These are phyloP conservation scores for Tetrahymena thermophila DNA, from an alignment of 73 alveolate species.

Conservation along the genomic window DNA sequence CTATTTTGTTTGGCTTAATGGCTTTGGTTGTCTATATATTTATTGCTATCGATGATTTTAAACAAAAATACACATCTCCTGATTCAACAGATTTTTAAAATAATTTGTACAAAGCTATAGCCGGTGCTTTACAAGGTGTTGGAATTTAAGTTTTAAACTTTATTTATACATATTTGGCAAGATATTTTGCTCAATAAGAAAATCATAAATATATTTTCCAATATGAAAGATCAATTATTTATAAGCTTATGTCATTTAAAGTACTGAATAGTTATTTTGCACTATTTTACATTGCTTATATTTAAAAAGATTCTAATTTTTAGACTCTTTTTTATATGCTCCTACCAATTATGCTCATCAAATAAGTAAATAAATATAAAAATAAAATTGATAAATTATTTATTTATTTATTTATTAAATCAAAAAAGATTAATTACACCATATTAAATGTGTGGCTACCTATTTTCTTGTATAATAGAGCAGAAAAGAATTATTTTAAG, in stretches of 20 bases:
- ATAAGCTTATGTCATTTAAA: slow-evolving; percentile 27
- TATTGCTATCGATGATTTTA: slow-evolving; percentile 4
- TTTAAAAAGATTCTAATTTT: background rate
- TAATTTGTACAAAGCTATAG: background rate
- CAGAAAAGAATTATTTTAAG: background rate
- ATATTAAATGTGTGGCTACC: background rate
- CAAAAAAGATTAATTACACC: background rate
- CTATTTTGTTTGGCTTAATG: slow-evolving; percentile 5
- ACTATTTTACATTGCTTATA: slow-evolving; percentile 13
- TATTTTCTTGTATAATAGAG: background rate
- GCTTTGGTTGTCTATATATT: background rate
- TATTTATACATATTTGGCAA: background rate
- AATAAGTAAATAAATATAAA: background rate
- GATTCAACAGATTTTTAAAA: background rate
- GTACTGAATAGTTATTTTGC: slow-evolving; percentile 19
- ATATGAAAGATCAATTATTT: slow-evolving; percentile 26
- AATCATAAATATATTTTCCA: slow-evolving; percentile 22
- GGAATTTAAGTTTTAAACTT: slow-evolving; percentile 15
- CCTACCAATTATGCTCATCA: slow-evolving; percentile 19
- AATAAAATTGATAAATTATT: too few species aligned
- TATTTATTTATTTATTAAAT: too few species aligned
- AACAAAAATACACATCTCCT: background rate
- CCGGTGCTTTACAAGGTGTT: slow-evolving; percentile 2
- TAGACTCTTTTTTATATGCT: slow-evolving; percentile 3
- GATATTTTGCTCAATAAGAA: slow-evolving; percentile 13